Evolutionary conservation across 2,329 filamentous ascomycete species (phyloP).

Genomic region (Pseudocercospora fuligena): DNA sequence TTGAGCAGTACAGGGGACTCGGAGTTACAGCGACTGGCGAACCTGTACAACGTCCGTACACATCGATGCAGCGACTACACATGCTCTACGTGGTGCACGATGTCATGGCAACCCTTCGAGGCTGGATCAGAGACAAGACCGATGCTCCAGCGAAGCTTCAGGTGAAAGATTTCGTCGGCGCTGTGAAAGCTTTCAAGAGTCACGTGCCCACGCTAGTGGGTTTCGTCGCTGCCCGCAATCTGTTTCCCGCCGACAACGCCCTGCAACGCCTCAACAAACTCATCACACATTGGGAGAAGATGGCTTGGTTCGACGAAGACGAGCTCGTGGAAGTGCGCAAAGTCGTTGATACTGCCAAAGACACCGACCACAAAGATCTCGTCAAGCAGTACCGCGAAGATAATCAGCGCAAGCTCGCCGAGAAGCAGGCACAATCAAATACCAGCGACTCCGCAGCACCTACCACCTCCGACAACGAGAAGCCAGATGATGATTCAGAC

Average conservation of each 20-base stretch:
- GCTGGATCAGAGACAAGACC: slow-evolving; percentile 9
- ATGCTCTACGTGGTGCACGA: slow-evolving; percentile 31
- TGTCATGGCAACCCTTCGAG: slow-evolving; percentile 19
- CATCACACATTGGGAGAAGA: slow-evolving; percentile 11
- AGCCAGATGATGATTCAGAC: background rate
- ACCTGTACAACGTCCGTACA: background rate
- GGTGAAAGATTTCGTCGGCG: background rate
- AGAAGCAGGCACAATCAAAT: background rate
- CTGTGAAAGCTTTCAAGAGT: slow-evolving; percentile 10
- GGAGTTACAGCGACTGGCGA: background rate
- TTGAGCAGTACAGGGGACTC: slow-evolving; percentile 4
- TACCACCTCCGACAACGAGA: background rate
- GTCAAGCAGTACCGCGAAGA: slow-evolving; percentile 6
- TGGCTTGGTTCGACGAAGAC: slow-evolving; percentile 4
- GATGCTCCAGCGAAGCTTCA: background rate
- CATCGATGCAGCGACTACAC: slow-evolving; percentile 32
- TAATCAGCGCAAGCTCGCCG: background rate
- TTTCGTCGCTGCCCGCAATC: slow-evolving; percentile 15
- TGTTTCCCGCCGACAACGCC: slow-evolving; percentile 9
- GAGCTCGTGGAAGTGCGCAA: slow-evolving; percentile 10
- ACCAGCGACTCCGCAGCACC: background rate
- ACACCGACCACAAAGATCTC: slow-evolving; percentile 11
- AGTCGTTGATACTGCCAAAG: background rate
- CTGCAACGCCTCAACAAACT: background rate
- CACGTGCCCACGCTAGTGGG: slow-evolving; percentile 11